Percentiles rank a stretch among this genome's conserved stretches.
Conservation (phyloP, 768 basidiomycete species). For the Termitomyces sp. region DNA sequence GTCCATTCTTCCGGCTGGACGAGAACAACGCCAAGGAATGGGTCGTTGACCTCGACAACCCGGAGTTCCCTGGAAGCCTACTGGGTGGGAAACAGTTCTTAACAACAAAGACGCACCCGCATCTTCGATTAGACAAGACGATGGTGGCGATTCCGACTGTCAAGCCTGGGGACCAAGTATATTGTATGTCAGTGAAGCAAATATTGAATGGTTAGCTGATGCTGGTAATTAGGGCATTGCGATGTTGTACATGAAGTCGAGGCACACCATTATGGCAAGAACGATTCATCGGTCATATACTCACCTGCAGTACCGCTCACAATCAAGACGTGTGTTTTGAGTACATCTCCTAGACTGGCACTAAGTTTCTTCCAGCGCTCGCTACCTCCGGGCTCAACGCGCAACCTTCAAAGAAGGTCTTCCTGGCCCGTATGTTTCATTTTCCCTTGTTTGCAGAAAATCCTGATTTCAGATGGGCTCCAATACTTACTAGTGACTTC, state of each 20-base stretch:
- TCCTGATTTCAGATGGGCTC: background rate
- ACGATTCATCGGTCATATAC: slow-evolving; percentile 52
- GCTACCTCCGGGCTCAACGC: slow-evolving; percentile 45
- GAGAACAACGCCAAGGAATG: slow-evolving; percentile 36
- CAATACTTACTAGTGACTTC: slow-evolving; percentile 33
- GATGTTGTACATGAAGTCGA: slow-evolving; percentile 56
- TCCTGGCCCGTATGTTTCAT: slow-evolving; percentile 38
- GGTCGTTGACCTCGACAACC: slow-evolving; percentile 44
- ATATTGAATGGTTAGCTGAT: background rate
- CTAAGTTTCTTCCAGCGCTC: slow-evolving; percentile 24
- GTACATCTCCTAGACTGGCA: background rate
- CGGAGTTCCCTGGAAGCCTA: slow-evolving; percentile 49
- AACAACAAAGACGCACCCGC: slow-evolving; percentile 52
- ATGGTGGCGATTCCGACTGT: slow-evolving; percentile 57
- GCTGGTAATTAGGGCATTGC: slow-evolving; percentile 37
- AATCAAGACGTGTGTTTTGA: slow-evolving; percentile 33
- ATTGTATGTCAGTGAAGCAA: slow-evolving; percentile 28
- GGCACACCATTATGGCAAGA: slow-evolving; percentile 33
- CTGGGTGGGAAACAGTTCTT: slow-evolving; percentile 53
- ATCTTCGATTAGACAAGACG: slow-evolving; percentile 46
- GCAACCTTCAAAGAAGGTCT: slow-evolving; percentile 39
- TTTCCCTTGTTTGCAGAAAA: background rate
- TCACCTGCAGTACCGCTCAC: slow-evolving; percentile 52
- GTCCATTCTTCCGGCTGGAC: slow-evolving; percentile 57
- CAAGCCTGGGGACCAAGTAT: slow-evolving; percentile 59